Base-by-base conservation (phyloP, 2,329 filamentous ascomycete species). In the Karstenula rhodostoma region DNA sequence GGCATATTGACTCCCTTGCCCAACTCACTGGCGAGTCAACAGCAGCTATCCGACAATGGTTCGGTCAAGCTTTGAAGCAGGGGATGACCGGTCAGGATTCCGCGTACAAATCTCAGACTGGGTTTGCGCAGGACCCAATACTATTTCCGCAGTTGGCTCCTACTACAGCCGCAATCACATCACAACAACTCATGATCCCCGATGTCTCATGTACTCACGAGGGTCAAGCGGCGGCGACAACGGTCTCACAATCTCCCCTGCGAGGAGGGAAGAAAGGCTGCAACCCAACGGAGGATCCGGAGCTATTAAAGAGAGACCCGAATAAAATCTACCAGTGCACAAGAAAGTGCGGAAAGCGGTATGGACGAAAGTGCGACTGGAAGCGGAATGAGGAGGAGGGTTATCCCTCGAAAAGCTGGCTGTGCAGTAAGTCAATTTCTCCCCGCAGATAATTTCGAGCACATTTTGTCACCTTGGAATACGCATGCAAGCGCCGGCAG, bases 251-350 rank as follows among this genome's bases (percentile, higher is more conserved):
- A 58, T 61, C 44, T 25, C 62, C 66, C 12, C 61, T 70, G 10
- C 70, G 73, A 52, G 68, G 70, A 19, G 71, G 72, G 25, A 75
- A 72, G 60, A 78, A 77, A 62, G 72, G 74, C 1, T 78, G 75
- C 66, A 69, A 67, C 13, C 75, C 73, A 22, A 77, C 74, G 33
- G 62, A 71, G 9, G 68, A 76, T 47, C 66, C 61, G 6, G 67
- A 72, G 43, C 40, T 76, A 23, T 64, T 78, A 25, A 54, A 63
- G 44, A 60, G 75, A 40, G 75, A 78, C 51, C 59, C 72, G 10
- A 75, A 70, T 51, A 77, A 77, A 33, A 75, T 77, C 43, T 78
- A 76, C 59, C 76, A 78, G 48, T 78, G 76, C 59, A 78, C 76
- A 7, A 47, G 75, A 27, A 77, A 77, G 55, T 78, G 76, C 40